Evolutionary conservation across 768 basidiomycete species (phyloP).

Genomic region (Amanita subjunquillea): DNA sequence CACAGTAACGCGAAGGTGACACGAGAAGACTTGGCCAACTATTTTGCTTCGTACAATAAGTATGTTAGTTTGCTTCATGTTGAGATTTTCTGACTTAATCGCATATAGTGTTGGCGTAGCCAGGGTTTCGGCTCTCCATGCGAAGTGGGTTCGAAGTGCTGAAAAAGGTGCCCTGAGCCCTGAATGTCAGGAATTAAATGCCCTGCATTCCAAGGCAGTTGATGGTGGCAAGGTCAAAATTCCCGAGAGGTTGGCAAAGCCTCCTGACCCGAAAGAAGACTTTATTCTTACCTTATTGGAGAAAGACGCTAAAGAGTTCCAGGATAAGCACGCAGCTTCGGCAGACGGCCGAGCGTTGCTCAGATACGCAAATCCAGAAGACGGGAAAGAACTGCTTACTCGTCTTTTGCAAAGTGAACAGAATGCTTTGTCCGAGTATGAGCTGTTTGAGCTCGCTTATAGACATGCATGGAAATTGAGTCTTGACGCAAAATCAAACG

Average conservation of each 20-base stretch:
- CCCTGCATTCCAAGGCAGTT: constrained; percentile 59
- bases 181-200: constrained; percentile 65
- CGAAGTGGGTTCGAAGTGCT: constrained; percentile 47
- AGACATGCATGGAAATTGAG: constrained; percentile 31
- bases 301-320: constrained; percentile 34
- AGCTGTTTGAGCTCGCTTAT: constrained; percentile 42
- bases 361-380: constrained; percentile 18
- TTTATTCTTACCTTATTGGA: constrained; percentile 47
- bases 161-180: constrained; percentile 45
- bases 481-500: constrained; percentile 33
- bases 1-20: constrained; percentile 34
- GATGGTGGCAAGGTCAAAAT: constrained; percentile 56
- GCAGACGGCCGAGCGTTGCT: constrained; percentile 14
- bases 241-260: constrained; percentile 41
- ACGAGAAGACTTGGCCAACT: constrained; percentile 47
- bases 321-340: constrained; percentile 26
- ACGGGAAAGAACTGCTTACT: constrained; percentile 30
- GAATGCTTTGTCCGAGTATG: constrained; percentile 46
- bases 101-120: constrained; percentile 42
- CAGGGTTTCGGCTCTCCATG: constrained; percentile 43
- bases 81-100: neutral
- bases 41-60: constrained; percentile 60
- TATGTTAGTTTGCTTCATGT: constrained; percentile 15
- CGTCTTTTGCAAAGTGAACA: constrained; percentile 41
- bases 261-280: constrained; percentile 31